Evolutionary conservation across 768 basidiomycete genomes (phyloP), one percentile per base, ranked within the genome.

Genomic region (Auriscalpium orientale): DNA sequence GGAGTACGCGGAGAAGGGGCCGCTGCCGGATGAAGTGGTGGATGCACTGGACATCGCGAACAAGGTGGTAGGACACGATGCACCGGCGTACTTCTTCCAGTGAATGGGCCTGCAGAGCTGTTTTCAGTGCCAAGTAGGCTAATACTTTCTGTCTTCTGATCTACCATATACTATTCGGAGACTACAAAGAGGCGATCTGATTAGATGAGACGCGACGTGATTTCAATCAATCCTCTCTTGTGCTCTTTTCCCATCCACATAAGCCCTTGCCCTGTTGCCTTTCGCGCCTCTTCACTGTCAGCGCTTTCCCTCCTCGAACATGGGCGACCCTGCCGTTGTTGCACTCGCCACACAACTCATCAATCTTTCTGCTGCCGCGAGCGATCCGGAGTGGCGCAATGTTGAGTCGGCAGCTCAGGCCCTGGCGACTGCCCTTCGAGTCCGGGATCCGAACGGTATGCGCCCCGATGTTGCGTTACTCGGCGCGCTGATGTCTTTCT

Each of bases 21-120:
- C 80, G 0, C 70, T 83, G 35, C 78, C 80, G 3, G 72, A 79
- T 40, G 79, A 76, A 33, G 72, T 84, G 1, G 68, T 82, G 7
- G 65, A 74, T 47, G 76, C 75, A 16, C 66, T 83, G 10, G 77
- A 84, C 51, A 74, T 81, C 56, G 79, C 80, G 2, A 76, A 73
- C 63, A 59, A 61, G 50, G 70, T 75, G 54, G 76, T 78, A 0
- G 62, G 64, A 1, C 48, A 59, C 35, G 55, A 60, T 49, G 35
- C 37, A 20, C 36, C 47, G 34, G 49, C 18, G 8, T 49, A 54
- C 22, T 33, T 38, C 40, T 35, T 21, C 28, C 5, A 28, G 28
- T 28, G 28, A 28, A 28, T 28, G 28, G 28, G 28, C 4, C 28
- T 28, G 28, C 28, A 28, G 28, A 28, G 28, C 28, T 7, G 28